Evolutionary conservation across 1,139 yeast species (phyloP), one percentile per base, ranked within the genome.

Genomic region (Yamadazyma trypodendri): DNA sequence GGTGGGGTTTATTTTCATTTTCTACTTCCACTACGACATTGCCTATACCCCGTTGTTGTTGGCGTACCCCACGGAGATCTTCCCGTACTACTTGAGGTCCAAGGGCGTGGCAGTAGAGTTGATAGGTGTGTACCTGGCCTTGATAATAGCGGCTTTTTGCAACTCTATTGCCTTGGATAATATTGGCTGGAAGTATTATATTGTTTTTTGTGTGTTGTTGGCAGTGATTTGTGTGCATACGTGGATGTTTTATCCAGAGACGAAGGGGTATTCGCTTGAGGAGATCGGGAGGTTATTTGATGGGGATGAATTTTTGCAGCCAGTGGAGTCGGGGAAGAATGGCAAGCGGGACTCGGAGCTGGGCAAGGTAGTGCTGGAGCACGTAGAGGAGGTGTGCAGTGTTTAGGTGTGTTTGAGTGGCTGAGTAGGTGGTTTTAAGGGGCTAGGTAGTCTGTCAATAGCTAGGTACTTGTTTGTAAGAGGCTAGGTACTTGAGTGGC

Each of bases 1-100:
- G 4, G 61, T 70, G 34, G 77, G 70, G 0, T 58, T 74, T 52
- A 61, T 76, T 39, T 71, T 71, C 48, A 60, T 72, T 27, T 72
- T 74, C 72, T 68, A 75, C 9, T 50, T 70, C 35, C 63, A 63
- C 37, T 72, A 68, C 42, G 74, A 73, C 14, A 47, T 58, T 22
- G 62, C 73, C 8, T 70, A 76, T 32, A 73, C 76, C 1, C 73
- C 75, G 9, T 70, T 75, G 60, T 70, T 74, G 21, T 60, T 67
- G 27, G 67, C 71, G 39, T 62, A 48, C 32, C 50, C 52, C 10
- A 40, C 76, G 3, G 77, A 72, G 42, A 65, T 70, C 15, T 72
- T 68, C 48, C 47, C 51, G 1, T 44, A 40, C 25, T 33, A 32
- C 21, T 40, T 48, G 24, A 41, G 51, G 61, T 69, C 34, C 61